Percentiles rank a stretch among this genome's conserved stretches.
These are phyloP conservation scores for Aphanocladium album DNA, from an alignment of 2,329 filamentous ascomycete species.

Conservation along the genomic window DNA sequence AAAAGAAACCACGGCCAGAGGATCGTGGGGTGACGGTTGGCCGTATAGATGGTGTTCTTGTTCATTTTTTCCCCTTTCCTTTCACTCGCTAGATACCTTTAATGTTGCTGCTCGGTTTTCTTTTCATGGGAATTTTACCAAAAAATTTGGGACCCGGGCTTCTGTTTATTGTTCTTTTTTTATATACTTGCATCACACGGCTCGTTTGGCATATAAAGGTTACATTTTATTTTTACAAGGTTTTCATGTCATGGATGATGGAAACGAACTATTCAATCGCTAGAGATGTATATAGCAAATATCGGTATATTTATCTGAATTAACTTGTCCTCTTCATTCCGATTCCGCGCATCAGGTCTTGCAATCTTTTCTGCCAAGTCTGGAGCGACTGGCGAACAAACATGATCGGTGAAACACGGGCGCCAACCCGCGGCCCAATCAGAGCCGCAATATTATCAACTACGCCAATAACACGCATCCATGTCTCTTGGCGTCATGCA, in stretches of 20 bases:
- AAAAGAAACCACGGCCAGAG: background rate
- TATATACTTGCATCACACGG: constrained; percentile 4
- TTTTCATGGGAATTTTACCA: background rate
- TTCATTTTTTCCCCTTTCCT: background rate
- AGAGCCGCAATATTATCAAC: background rate
- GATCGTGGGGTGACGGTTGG: background rate
- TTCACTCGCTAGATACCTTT: constrained; percentile 9
- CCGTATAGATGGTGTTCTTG: background rate
- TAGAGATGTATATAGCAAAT: constrained; percentile 8
- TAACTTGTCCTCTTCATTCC: background rate
- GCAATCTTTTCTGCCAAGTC: too few relatives aligned
- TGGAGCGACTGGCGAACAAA: background rate
- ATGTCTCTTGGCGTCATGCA: background rate
- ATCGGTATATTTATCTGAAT: background rate
- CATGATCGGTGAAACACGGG: background rate
- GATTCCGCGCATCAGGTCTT: background rate
- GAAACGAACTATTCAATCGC: background rate
- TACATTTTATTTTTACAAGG: background rate
- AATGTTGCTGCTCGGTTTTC: background rate
- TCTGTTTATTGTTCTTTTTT: background rate
- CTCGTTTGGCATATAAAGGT: constrained; percentile 12
- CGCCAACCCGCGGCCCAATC: background rate
- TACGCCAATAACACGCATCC: background rate
- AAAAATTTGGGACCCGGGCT: background rate
- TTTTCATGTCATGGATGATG: background rate